A percentile compares a stretch with the other conserved stretches of the same genome.
These are phyloP conservation scores for Cymodocea nodosa DNA, from an alignment of 116 monocot species.

Conservation along the genomic window DNA sequence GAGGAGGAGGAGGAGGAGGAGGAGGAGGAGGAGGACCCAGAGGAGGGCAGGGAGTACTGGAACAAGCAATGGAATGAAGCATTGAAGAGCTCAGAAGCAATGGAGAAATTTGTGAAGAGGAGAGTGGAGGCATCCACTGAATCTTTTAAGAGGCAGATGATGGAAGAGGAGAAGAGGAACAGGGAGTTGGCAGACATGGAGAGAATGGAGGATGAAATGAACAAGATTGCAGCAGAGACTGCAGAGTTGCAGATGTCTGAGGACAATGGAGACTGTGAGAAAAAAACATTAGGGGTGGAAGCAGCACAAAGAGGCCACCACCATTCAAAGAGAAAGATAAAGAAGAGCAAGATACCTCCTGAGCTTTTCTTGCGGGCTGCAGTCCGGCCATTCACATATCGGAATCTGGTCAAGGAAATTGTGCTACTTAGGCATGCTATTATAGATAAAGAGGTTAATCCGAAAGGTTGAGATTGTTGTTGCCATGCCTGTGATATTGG, in stretches of 20 bases:
- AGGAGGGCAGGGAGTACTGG: conserved; percentile 76
- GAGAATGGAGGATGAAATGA: conserved; percentile 5
- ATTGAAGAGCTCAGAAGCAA: conserved; percentile 39
- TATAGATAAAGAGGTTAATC: conserved; percentile 61
- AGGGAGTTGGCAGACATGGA: conserved; percentile 17
- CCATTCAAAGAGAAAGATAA: conserved; percentile 13
- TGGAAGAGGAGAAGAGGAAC: conserved; percentile 21
- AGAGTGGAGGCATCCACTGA: conserved; percentile 47
- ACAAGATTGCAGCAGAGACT: background rate
- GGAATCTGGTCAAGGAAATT: conserved; percentile 95
- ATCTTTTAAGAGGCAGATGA: conserved; percentile 23
- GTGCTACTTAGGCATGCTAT: conserved; percentile 83
- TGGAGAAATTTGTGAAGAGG: conserved; percentile 71
- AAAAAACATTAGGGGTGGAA: conserved; percentile 6
- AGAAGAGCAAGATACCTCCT: conserved; percentile 44
- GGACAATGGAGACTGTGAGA: background rate
- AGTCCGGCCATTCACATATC: conserved; percentile 81
- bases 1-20: conserved; percentile 10
- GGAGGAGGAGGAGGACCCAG: conserved; percentile 20
- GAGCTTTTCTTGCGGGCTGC: conserved; percentile 67
- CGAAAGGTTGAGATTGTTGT: background rate
- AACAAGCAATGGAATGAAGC: conserved; percentile 73
- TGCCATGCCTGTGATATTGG: no score
- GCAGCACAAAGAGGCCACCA: background rate
- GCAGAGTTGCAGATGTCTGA: background rate